A percentile compares a stretch with the other conserved stretches of the same genome.
Evolutionary conservation across 2,329 filamentous ascomycete species (phyloP).

Genomic region (Fusarium algeriense): DNA sequence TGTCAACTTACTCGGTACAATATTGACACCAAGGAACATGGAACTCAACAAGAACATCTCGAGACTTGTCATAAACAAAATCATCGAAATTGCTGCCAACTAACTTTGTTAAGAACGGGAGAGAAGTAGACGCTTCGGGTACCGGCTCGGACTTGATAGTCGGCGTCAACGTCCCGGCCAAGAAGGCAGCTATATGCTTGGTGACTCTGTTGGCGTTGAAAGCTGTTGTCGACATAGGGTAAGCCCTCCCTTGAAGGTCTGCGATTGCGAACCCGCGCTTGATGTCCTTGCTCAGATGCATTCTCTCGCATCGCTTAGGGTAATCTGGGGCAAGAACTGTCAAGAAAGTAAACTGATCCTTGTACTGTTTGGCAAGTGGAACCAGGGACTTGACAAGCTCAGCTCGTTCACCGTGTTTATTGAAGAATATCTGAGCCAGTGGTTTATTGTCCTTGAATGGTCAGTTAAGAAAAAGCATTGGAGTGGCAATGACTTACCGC

Average conservation of each 20-base stretch:
- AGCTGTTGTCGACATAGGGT: background rate
- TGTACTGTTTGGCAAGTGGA: background rate
- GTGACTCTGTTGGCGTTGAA: background rate
- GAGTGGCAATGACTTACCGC: background rate
- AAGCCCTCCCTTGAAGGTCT: background rate
- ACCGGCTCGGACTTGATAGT: background rate
- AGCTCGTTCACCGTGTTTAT: background rate
- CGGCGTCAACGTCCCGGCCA: background rate
- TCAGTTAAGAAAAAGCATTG: accelerated
- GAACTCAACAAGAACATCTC: conserved; percentile 4
- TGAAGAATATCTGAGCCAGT: conserved; percentile 1
- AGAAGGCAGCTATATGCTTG: conserved; percentile 1
- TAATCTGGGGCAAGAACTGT: conserved; percentile 1
- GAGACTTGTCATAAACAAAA: background rate
- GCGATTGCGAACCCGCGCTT: background rate
- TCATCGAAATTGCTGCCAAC: conserved; percentile 7
- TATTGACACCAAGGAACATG: conserved; percentile 8
- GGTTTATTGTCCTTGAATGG: background rate
- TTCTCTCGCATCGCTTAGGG: background rate
- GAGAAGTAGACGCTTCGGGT: accelerated
- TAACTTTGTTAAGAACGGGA: background rate
- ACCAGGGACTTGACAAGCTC: background rate
- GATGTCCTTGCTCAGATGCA: background rate
- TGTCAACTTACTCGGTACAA: background rate
- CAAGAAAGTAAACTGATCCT: background rate